These are phyloP conservation scores for Yamadazyma dendronema DNA, from an alignment of 1,139 yeast species.

Conservation along the genomic window DNA sequence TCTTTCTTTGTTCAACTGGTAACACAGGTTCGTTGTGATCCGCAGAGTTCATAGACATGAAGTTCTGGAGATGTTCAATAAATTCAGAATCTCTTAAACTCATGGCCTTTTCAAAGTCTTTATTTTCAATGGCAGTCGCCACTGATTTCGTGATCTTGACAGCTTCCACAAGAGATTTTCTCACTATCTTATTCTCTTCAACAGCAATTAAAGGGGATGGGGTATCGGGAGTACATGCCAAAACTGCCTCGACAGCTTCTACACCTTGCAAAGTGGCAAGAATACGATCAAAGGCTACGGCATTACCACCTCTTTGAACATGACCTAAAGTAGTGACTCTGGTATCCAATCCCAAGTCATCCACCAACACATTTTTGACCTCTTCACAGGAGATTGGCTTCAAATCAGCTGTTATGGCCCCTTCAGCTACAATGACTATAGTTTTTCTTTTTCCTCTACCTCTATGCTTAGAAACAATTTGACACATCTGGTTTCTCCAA, in stretches of 20 bases:
- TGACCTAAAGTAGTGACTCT: slow-evolving; percentile 95
- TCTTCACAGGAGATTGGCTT: slow-evolving; percentile 76
- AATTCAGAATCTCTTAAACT: slow-evolving; percentile 71
- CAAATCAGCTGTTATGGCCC: slow-evolving; percentile 84
- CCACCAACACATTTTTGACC: slow-evolving; percentile 75
- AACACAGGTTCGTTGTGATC: slow-evolving; percentile 57
- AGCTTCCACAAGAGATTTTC: slow-evolving; percentile 85
- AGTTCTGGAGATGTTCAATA: slow-evolving; percentile 62
- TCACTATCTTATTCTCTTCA: slow-evolving; percentile 79
- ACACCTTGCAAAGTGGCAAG: slow-evolving; percentile 96
- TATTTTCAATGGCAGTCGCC: slow-evolving; percentile 75
- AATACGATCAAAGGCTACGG: slow-evolving; percentile 89
- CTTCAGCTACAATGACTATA: slow-evolving; percentile 95
- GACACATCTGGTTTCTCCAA: slow-evolving; percentile 80
- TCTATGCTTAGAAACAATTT: slow-evolving; percentile 72
- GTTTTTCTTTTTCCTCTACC: slow-evolving; percentile 88
- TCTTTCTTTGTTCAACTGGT: slow-evolving; percentile 56
- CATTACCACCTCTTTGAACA: slow-evolving; percentile 98
- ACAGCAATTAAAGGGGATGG: slow-evolving; percentile 96
- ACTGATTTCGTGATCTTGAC: slow-evolving; percentile 83
- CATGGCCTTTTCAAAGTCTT: slow-evolving; percentile 86
- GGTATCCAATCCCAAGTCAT: slow-evolving; percentile 81
- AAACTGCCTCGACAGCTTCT: slow-evolving; percentile 92
- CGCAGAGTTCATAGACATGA: slow-evolving; percentile 59
- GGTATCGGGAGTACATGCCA: slow-evolving; percentile 82